phyloP scores from a whole-genome alignment of 345 rosid species.

The Lumnitzera racemosa region DNA sequence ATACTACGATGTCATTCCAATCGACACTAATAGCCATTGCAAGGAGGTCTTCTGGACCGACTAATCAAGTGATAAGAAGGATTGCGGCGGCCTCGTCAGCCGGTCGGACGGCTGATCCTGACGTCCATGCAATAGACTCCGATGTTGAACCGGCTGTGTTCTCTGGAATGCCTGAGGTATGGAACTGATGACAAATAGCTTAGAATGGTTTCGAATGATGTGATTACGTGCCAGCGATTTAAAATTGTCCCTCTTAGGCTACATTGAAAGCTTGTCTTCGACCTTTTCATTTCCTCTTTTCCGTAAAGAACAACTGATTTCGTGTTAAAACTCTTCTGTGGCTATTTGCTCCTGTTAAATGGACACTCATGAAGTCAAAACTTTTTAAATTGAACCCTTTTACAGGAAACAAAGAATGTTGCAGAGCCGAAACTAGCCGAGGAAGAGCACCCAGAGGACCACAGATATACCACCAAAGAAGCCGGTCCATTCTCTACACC shows the following conservation, averaged over 20 bases:
- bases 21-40: conserved; percentile 32
- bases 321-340: not conserved
- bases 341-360: not conserved
- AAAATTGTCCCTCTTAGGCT: too few relatives aligned
- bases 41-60: conserved; percentile 9
- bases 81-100: conserved; percentile 17
- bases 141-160: conserved; percentile 37
- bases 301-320: too few relatives aligned
- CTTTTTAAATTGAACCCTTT: too few relatives aligned
- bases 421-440: conserved; percentile 31
- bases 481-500: conserved; percentile 34
- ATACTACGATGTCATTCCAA: not conserved
- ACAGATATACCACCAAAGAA: conserved; percentile 12
- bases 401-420: conserved; percentile 32
- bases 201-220: too few relatives aligned
- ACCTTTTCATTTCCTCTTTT: too few relatives aligned
- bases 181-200: not conserved
- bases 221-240: too few relatives aligned
- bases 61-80: conserved; percentile 3
- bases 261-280: too few relatives aligned
- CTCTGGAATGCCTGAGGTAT: conserved; percentile 40
- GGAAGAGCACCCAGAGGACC: conserved; percentile 12
- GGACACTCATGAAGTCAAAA: too few relatives aligned
- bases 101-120: conserved; percentile 38
- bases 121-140: conserved; percentile 24